These are phyloP conservation scores for Xylaria digitata DNA, from an alignment of 2,329 filamentous ascomycete species.

Conservation along the genomic window DNA sequence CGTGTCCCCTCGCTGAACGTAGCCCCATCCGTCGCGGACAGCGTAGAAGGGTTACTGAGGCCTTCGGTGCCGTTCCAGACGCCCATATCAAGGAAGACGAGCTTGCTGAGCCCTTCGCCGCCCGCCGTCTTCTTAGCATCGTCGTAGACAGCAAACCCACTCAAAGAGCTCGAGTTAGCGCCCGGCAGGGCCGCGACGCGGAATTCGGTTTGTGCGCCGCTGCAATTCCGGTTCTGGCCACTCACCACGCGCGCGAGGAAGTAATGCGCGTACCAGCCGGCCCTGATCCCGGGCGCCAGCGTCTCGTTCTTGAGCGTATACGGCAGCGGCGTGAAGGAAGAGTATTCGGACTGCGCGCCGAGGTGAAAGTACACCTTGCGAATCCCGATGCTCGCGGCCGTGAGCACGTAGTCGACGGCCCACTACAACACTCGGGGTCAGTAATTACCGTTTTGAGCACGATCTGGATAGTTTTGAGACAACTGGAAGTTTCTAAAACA, in stretches of 20 bases:
- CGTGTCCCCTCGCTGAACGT: conserved; percentile 48
- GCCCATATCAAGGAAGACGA: conserved; percentile 53
- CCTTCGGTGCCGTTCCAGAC: conserved; percentile 53
- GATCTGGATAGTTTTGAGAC: no score
- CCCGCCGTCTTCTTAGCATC: neutral
- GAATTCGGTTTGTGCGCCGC: conserved; percentile 19
- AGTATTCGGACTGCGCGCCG: conserved; percentile 52
- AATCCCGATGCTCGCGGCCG: conserved; percentile 51
- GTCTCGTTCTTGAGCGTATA: conserved; percentile 50
- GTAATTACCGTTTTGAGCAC: no score
- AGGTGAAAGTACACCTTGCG: conserved; percentile 58
- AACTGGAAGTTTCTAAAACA: no score
- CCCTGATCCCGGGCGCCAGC: conserved; percentile 47
- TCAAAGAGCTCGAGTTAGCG: conserved; percentile 51
- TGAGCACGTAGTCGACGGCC: conserved; percentile 59
- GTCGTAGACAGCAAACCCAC: conserved; percentile 51
- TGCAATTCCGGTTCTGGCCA: conserved; percentile 25
- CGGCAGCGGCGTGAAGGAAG: conserved; percentile 47
- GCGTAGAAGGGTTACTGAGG: conserved; percentile 51
- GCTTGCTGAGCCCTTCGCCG: conserved; percentile 43
- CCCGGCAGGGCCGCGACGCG: conserved; percentile 49
- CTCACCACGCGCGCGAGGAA: conserved; percentile 46
- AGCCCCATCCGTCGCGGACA: conserved; percentile 48
- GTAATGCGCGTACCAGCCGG: conserved; percentile 52
- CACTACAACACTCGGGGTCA: no score